Percentiles rank a stretch among this genome's conserved stretches.
Evolutionary conservation across 805 yeast species (phyloP).

Genomic region (Cephaloascus fragrans): DNA sequence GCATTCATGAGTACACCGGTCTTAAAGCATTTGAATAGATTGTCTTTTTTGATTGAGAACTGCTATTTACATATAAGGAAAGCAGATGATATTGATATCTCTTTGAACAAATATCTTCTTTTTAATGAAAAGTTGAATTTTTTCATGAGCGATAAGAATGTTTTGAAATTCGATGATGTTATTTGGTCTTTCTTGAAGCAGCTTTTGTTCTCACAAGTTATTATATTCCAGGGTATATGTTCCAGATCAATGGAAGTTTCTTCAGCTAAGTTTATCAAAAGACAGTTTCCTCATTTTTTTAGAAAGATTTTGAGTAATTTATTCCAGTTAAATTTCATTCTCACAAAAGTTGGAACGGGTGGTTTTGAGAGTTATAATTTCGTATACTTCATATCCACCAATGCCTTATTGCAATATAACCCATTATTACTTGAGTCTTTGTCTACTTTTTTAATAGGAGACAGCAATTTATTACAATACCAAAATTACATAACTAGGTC

Average conservation of each 20-base stretch:
- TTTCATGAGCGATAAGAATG: constrained; percentile 4
- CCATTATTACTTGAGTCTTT: constrained; percentile 13
- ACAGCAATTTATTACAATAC: constrained; percentile 16
- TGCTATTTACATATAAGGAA: constrained; percentile 12
- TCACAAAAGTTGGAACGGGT: constrained; percentile 49
- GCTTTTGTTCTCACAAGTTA: constrained; percentile 35
- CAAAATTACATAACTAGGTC: constrained; percentile 18
- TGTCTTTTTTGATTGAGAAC: constrained; percentile 35
- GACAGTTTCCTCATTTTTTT: constrained; percentile 9
- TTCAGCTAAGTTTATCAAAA: constrained; percentile 6
- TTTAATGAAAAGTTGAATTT: constrained; percentile 17
- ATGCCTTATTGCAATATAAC: constrained; percentile 21
- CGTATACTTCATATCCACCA: constrained; percentile 40
- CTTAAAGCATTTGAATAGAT: constrained; percentile 35
- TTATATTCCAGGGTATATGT: constrained; percentile 40
- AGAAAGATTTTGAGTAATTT: constrained; percentile 27
- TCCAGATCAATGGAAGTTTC: constrained; percentile 22
- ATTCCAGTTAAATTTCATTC: constrained; percentile 34
- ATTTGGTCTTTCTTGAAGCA: constrained; percentile 30
- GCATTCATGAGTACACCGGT: constrained; percentile 19
- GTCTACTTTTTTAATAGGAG: constrained; percentile 11
- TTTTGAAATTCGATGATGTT: constrained; percentile 7
- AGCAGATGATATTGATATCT: constrained; percentile 10
- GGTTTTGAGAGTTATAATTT: constrained; percentile 59
- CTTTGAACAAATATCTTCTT: constrained; percentile 13